Evolutionary conservation across 306 rosid genomes (phyloP).

Genomic region (Citrullus mucosospermus): DNA sequence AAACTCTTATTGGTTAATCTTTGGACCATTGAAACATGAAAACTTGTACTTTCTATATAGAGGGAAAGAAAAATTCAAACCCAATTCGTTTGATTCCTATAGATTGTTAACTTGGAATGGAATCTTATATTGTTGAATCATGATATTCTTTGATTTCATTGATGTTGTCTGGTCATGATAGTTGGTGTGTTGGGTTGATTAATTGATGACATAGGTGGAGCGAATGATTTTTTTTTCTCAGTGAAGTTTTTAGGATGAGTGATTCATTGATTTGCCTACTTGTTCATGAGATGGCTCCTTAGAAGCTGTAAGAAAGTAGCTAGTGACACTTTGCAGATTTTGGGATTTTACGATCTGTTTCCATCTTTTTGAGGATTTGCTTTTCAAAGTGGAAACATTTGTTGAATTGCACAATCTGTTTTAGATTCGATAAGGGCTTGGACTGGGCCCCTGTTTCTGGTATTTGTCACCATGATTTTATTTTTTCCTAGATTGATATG

Average conservation of each 20-base stretch:
- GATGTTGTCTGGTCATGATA: background rate
- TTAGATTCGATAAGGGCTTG: background rate
- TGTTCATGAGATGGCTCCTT: background rate
- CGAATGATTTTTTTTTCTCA: background rate
- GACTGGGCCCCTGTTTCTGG: background rate
- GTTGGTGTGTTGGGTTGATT: background rate
- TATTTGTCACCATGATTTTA: background rate
- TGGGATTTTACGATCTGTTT: background rate
- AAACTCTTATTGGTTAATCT: background rate
- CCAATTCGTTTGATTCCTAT: background rate
- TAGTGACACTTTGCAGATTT: background rate
- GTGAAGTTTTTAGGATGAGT: background rate
- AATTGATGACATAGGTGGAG: background rate
- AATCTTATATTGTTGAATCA: background rate
- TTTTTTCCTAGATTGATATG: conserved; percentile 1
- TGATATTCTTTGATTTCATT: background rate
- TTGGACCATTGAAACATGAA: background rate
- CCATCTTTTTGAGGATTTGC: background rate
- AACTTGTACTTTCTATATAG: background rate
- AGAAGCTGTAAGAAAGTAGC: background rate
- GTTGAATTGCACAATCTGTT: background rate
- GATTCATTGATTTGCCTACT: background rate
- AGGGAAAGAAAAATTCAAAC: background rate
- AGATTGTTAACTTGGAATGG: background rate
- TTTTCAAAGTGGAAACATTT: background rate